Conservation (phyloP, 139 green algal genomes). For the Dunaliella primolecta region DNA sequence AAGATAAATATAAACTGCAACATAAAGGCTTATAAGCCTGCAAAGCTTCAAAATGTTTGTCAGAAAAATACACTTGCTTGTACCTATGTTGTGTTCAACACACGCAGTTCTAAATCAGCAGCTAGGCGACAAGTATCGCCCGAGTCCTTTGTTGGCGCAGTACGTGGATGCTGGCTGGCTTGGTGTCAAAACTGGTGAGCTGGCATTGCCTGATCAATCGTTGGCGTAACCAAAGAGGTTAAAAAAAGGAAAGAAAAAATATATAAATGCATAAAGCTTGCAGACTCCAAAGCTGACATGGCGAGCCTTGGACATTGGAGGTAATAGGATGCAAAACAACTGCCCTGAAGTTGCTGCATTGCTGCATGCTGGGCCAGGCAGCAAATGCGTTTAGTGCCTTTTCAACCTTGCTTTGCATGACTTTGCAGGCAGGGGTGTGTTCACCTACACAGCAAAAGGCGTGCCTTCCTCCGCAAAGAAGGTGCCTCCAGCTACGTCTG, state of each 20-base stretch:
- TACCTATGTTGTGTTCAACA: no score
- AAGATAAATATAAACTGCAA: no score
- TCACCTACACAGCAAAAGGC: conserved; percentile 15
- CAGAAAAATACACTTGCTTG: no score
- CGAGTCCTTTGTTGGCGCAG: conserved; percentile 79
- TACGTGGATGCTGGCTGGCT: conserved; percentile 90
- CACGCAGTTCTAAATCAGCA: conserved; percentile 72
- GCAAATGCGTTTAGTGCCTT: not conserved
- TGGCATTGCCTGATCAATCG: not conserved
- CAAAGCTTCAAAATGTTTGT: no score
- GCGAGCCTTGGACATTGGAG: not conserved
- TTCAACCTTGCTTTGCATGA: not conserved
- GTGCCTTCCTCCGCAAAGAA: no score
- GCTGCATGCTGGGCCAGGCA: not conserved
- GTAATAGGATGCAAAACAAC: not conserved
- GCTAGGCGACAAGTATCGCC: conserved; percentile 91
- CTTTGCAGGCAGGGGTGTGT: conserved; percentile 18
- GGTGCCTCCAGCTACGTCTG: no score
- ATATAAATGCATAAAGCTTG: no score
- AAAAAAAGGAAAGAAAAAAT: no score
- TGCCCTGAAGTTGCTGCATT: not conserved
- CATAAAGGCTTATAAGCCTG: no score
- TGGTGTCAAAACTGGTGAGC: conserved; percentile 64
- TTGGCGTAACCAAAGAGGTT: not conserved
- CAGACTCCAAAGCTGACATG: not conserved